Percentiles rank a stretch among this genome's conserved stretches.
These are phyloP conservation scores for Solanum pimpinellifolium DNA, from an alignment of 257 asterid genomes.

Conservation along the genomic window DNA sequence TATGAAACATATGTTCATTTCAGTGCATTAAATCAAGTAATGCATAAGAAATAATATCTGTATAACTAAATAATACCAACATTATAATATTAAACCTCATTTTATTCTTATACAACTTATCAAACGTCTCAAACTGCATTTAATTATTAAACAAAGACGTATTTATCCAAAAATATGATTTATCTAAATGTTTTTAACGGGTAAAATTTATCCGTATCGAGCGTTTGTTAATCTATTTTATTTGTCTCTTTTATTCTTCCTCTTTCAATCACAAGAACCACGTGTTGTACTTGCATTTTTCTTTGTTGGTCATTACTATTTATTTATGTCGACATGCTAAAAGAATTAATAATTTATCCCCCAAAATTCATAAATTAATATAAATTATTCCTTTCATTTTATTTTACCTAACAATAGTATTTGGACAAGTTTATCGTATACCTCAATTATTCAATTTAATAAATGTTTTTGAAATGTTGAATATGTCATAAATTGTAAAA, in stretches of 20 bases:
- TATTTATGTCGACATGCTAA: not conserved
- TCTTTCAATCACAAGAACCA: not conserved
- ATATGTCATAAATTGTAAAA: not conserved
- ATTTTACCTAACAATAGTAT: not conserved
- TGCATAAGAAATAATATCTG: fast-evolving
- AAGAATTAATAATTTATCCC: not conserved
- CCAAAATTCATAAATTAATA: not conserved
- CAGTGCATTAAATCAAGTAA: not conserved
- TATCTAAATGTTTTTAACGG: not conserved
- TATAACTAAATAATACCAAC: not conserved
- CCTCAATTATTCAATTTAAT: not conserved
- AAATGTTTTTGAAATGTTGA: not conserved
- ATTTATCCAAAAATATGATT: too few species aligned
- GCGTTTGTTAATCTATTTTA: not conserved
- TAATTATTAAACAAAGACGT: not conserved
- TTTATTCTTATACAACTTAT: fast-evolving
- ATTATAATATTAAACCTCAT: not conserved
- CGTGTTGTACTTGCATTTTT: not conserved
- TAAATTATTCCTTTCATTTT: not conserved
- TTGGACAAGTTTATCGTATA: not conserved
- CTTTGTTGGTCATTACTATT: not conserved
- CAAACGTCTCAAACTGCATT: fast-evolving
- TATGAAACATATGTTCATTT: not conserved
- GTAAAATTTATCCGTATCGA: too few species aligned
- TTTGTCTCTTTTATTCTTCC: not conserved